phyloP scores from a whole-genome alignment of 805 yeast species.

The Saccharomycopsis javanensis region DNA sequence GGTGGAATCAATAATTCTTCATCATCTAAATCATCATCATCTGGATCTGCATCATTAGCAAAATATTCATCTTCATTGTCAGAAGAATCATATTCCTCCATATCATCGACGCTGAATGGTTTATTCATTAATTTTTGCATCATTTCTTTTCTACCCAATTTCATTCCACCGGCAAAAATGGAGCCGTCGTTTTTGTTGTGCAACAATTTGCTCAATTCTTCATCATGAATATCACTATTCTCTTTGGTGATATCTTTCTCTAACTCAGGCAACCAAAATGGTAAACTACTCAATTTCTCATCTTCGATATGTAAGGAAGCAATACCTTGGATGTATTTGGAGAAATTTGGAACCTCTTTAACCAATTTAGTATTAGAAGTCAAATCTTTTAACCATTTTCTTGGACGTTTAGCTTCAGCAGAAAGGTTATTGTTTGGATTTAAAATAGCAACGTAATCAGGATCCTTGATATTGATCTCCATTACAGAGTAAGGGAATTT shows the following conservation, averaged over 20 bases:
- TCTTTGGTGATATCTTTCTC: conserved; percentile 68
- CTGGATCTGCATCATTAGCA: conserved; percentile 24
- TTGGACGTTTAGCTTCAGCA: conserved; percentile 35
- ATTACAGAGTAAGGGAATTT: conserved; percentile 81
- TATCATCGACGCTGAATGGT: conserved; percentile 33
- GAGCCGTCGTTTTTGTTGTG: conserved; percentile 28
- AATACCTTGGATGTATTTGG: conserved; percentile 88
- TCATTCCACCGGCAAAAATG: not conserved
- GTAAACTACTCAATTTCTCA: conserved; percentile 80
- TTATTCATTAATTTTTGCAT: conserved; percentile 6
- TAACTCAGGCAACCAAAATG: conserved; percentile 91
- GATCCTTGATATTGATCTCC: conserved; percentile 67
- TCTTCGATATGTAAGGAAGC: conserved; percentile 82
- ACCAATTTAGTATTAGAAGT: conserved; percentile 66
- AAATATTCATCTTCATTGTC: conserved; percentile 37
- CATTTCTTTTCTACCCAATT: not conserved
- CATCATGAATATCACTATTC: conserved; percentile 71
- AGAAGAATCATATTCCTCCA: conserved; percentile 51
- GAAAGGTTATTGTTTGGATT: conserved; percentile 27
- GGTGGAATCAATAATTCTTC: conserved; percentile 1
- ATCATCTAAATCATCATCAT: conserved; percentile 5
- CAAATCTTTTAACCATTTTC: conserved; percentile 78
- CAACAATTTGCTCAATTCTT: conserved; percentile 44
- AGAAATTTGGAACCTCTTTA: conserved; percentile 66
- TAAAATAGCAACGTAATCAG: conserved; percentile 17